Conservation (phyloP, 306 rosid species). For the Glycine soja region DNA sequence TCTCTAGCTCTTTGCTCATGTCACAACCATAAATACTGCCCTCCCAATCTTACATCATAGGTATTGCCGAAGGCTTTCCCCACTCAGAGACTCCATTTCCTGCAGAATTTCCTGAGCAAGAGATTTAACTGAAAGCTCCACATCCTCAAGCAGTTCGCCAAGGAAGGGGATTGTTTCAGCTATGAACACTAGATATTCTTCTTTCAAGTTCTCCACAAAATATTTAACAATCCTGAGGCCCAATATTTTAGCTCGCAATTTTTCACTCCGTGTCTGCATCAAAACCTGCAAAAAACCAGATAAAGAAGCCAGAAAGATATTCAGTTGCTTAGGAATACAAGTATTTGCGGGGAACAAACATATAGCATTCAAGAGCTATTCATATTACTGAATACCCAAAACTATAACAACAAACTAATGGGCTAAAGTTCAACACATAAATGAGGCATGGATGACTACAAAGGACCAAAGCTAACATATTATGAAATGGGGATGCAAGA, state of each 20-base stretch:
- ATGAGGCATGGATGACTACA: not conserved
- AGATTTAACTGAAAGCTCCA: slow-evolving; percentile 79
- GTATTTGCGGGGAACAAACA: no score
- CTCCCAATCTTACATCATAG: slow-evolving; percentile 34
- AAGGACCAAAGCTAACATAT: not conserved
- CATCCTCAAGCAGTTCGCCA: slow-evolving; percentile 93
- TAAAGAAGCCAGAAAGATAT: not conserved
- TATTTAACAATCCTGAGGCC: slow-evolving; percentile 76
- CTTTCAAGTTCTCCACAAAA: slow-evolving; percentile 81
- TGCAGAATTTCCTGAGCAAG: slow-evolving; percentile 83
- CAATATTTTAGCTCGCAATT: slow-evolving; percentile 72
- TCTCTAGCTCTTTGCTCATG: not conserved
- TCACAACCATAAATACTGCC: not conserved
- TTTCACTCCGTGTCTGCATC: slow-evolving; percentile 88
- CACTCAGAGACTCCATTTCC: slow-evolving; percentile 84
- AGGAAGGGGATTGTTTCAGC: slow-evolving; percentile 93
- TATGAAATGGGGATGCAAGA: not conserved
- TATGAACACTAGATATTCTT: slow-evolving; percentile 81
- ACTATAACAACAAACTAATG: no score
- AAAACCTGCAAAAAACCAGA: slow-evolving; percentile 68
- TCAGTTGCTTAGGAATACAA: not conserved
- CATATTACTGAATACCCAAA: no score
- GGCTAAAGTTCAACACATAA: no score
- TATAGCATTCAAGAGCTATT: no score
- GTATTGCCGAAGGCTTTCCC: slow-evolving; percentile 78